Evolutionary conservation across 305 asterid genomes (phyloP), one percentile per base, ranked within the genome.

Genomic region (Withania somnifera): DNA sequence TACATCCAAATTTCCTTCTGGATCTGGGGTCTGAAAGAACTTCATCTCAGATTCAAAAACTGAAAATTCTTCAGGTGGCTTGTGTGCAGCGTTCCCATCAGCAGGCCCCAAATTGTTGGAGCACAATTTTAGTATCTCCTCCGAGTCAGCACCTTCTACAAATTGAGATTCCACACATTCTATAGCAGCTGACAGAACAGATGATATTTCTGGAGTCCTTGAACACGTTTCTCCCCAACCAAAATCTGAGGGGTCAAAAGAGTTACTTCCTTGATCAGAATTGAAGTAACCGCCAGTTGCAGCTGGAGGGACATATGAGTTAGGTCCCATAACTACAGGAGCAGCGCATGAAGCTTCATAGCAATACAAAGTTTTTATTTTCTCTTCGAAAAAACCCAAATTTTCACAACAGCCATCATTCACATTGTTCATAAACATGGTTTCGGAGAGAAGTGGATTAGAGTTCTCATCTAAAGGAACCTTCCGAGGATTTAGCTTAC

Each of bases 251-350:
- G 92, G 90, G 42, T 92, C 97, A 22, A 90, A 85, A 2, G 97
- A 91, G 83, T 91, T 91, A 84, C 99, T 95, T 52, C 93, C 97
- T 78, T 93, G 95, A 66, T 95, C 97, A 77, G 98, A 89, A 87
- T 84, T 89, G 84, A 92, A 91, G 91, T 91, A 90, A 47, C 87
- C 78, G 69, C 85, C 86, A 11, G 90, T 8, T 11, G 86, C 84
- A 78, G 92, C 91, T 19, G 87, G 52, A 0, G 91, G 86, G 40
- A 84, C 30, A 64, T 85, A 83, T 52, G 93, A 84, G 61, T 89
- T 90, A 17, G 79, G 66, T 26, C 78, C 88, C 77, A 58, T 52
- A 15, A 85, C 92, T 84, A 79, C 92, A 58, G 83, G 54, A 36
- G 81, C 38, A 22, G 87, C 77, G 52, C 83, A 85, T 7, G 84